Percentiles rank a stretch among this genome's conserved stretches.
These are phyloP conservation scores for Brassica hybrid DNA, from an alignment of 441 rosid genomes.

Conservation along the genomic window DNA sequence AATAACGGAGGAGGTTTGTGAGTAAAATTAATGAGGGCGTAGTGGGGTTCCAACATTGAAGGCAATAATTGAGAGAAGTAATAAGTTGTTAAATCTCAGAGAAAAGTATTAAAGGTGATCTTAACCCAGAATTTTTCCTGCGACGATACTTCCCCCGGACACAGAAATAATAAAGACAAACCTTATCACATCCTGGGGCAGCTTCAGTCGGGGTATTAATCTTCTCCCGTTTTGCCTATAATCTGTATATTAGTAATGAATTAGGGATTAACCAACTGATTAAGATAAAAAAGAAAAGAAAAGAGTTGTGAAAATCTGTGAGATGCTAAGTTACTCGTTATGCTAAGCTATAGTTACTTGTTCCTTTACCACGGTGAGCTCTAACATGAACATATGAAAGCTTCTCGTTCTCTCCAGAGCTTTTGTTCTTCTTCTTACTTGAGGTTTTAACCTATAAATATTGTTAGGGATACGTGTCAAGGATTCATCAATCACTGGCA, in stretches of 20 bases:
- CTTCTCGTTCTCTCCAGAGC: conserved; percentile 64
- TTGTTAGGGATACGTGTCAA: too few species aligned
- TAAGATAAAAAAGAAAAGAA: conserved; percentile 20
- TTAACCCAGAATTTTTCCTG: too few species aligned
- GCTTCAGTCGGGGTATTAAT: conserved; percentile 70
- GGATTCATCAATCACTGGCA: neutral
- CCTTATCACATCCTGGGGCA: conserved; percentile 67
- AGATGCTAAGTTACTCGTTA: too few species aligned
- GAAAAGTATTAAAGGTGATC: too few species aligned
- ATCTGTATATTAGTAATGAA: too few species aligned
- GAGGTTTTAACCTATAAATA: too few species aligned
- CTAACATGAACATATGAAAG: conserved; percentile 92
- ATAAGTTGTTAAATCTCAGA: too few species aligned
- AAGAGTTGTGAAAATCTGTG: neutral
- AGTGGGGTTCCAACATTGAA: neutral
- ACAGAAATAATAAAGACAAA: conserved; percentile 9
- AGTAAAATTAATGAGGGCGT: neutral
- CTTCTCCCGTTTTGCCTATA: conserved; percentile 68
- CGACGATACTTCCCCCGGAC: too few species aligned
- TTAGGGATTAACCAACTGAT: conserved; percentile 36
- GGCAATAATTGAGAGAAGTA: neutral
- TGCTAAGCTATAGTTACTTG: conserved; percentile 67
- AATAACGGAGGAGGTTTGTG: neutral
- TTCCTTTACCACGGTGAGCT: too few species aligned
- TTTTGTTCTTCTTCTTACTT: conserved; percentile 75